Evolutionary conservation across 306 rosid genomes (phyloP), one percentile per base, ranked within the genome.

Genomic region (peach (Prunus persica)): DNA sequence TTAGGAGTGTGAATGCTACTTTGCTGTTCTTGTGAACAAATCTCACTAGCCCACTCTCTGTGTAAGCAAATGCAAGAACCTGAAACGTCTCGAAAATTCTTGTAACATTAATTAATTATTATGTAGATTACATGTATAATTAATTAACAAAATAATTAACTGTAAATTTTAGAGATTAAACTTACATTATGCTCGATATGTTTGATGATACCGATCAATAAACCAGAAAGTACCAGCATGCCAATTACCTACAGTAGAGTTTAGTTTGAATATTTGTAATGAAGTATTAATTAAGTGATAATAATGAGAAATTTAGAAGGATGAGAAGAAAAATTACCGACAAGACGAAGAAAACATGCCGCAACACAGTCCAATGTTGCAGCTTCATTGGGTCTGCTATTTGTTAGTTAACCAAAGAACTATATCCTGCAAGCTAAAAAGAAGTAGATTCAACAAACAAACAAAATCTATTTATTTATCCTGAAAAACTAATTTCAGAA

Each of bases 41-140:
- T 49, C 22, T 68, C 5, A 68, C 55, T 38, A 69, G 10, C 66
- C 38, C 78, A 47, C 80, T 76, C 16, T 85, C 80, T 4, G 86
- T 88, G 60, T 79, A 24, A 46, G 76, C 88, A 18, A 24, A 8
- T 22, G 81, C 83, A 69, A 77, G 74, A 38, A 86, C 92, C 97
- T 93, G 89, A 83, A 85, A 71, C 51, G 43, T 1, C 43, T 6
- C 43, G 43, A 38, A 38, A 38, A 38, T 6, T 38, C 1, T 38
- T 38, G 43, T 38, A 38, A 6, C 43, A 38, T 6, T 1, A 38
- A 38, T 38, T 38, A 38, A 38, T 6, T 38, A 38, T 38, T 38
- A 38, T 38, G 43, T 38, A 38, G 43, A 38, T 0, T 34, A 34
- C 41, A 34, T 46, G 50, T 12, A 46, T 10, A 34, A 34, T 34